Conservation (phyloP, 345 rosid species). For the Viola odorata region DNA sequence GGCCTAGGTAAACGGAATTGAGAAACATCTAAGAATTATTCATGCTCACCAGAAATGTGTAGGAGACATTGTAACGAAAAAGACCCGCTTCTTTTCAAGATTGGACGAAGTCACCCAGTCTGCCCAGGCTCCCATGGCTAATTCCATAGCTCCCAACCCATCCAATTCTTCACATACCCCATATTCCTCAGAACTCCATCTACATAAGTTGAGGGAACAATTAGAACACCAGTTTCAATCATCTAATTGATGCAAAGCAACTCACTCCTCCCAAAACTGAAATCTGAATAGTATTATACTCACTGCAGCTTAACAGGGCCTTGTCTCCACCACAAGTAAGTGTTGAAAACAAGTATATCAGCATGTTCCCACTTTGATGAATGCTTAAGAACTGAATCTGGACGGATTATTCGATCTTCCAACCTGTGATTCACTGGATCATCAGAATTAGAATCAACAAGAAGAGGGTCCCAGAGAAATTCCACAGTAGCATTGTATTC, state of each 20-base stretch:
- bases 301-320: constrained; percentile 81
- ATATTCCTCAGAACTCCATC: constrained; percentile 73
- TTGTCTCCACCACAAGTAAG: constrained; percentile 99
- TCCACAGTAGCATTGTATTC: constrained; percentile 90
- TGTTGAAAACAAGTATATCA: constrained; percentile 79
- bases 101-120: constrained; percentile 63
- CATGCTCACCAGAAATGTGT: constrained; percentile 70
- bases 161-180: constrained; percentile 76
- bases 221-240: neutral
- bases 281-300: constrained; percentile 18
- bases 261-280: constrained; percentile 2
- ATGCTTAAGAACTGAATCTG: constrained; percentile 88
- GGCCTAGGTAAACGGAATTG: no score
- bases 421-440: constrained; percentile 92
- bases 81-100: constrained; percentile 47
- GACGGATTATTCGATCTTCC: constrained; percentile 69
- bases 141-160: constrained; percentile 73
- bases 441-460: constrained; percentile 94
- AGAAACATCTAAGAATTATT: neutral
- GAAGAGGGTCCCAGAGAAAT: constrained; percentile 93
- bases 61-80: constrained; percentile 93
- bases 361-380: constrained; percentile 85
- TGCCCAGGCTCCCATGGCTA: constrained; percentile 93
- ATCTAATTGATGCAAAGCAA: neutral
- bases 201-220: constrained; percentile 24